Evolutionary conservation across 1,139 yeast genomes (phyloP), one percentile per base, ranked within the genome.

Genomic region (Entelexis paramagnoliae): DNA sequence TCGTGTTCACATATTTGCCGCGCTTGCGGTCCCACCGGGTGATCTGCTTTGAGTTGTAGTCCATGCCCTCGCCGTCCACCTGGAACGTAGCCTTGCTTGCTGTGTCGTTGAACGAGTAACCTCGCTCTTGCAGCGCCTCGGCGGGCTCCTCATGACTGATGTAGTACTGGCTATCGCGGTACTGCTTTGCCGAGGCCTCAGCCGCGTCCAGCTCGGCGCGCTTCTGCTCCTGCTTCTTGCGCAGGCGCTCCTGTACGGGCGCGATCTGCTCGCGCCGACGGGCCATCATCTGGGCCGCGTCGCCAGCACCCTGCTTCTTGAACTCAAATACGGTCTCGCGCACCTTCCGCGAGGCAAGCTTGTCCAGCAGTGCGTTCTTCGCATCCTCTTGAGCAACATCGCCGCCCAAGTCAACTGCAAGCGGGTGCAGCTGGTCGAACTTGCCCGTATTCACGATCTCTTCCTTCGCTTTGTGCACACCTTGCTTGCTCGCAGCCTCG

Each of bases 261-360:
- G 95, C 96, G 55, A 93, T 74, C 64, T 89, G 96, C 57, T 74
- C 74, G 66, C 98, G 76, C 72, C 98, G 76, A 56, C 79, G 79
- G 59, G 81, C 76, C 98, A 93, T 91, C 62, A 91, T 74, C 50
- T 81, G 82, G 36, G 86, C 84, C 63, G 88, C 80, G 58, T 84
- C 84, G 58, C 83, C 89, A 50, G 53, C 59, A 16, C 59, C 57
- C 13, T 64, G 62, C 53, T 68, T 70, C 45, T 68, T 64, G 67
- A 87, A 83, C 66, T 93, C 99, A 66, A 93, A 93, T 9, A 93
- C 96, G 0, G 98, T 93, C 64, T 91, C 97, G 63, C 85, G 62
- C 40, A 53, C 56, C 50, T 74, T 66, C 62, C 96, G 74, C 60
- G 85, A 77, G 51, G 78, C 77, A 55, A 93, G 72, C 60, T 80